phyloP scores from a whole-genome alignment of 805 yeast genomes.

The Kodamaea fukazawae region DNA sequence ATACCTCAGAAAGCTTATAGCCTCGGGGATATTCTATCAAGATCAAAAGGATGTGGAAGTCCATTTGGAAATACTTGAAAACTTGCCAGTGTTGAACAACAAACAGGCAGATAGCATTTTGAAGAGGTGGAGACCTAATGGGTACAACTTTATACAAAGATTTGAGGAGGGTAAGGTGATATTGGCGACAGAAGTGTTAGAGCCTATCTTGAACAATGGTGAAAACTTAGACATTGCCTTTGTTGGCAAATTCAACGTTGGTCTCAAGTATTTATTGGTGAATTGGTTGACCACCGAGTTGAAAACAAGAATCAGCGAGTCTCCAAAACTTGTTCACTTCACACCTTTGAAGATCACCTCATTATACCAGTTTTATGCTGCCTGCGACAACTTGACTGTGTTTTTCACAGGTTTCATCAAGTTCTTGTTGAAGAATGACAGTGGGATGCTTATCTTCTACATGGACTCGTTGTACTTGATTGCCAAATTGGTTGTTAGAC shows the following conservation, averaged over 20 bases:
- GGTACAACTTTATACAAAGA: slow-evolving; percentile 27
- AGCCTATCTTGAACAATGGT: slow-evolving; percentile 2
- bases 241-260: slow-evolving; percentile 31
- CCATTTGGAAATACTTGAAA: slow-evolving; percentile 56
- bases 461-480: slow-evolving; percentile 42
- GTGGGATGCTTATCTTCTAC: slow-evolving; percentile 37
- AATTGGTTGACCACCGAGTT: slow-evolving; percentile 49
- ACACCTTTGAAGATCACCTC: slow-evolving; percentile 27
- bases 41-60: slow-evolving; percentile 44
- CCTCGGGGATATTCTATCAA: slow-evolving; percentile 76
- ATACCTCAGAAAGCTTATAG: slow-evolving; percentile 76
- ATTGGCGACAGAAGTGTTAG: slow-evolving; percentile 25
- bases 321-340: slow-evolving; percentile 37
- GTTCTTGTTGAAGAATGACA: slow-evolving; percentile 37
- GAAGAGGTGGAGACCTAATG: slow-evolving; percentile 43
- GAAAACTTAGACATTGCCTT: slow-evolving; percentile 6
- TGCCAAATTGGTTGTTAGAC: slow-evolving; percentile 29
- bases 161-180: slow-evolving; percentile 39
- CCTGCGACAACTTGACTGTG: slow-evolving; percentile 41
- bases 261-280: slow-evolving; percentile 43
- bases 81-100: slow-evolving; percentile 54
- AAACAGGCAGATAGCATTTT: slow-evolving; percentile 56
- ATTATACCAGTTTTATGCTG: slow-evolving; percentile 32
- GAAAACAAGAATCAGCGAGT: slow-evolving; percentile 31
- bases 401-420: slow-evolving; percentile 37